Conservation (phyloP, 1,284 basidiomycete species). For the Inonotus hispidus region DNA sequence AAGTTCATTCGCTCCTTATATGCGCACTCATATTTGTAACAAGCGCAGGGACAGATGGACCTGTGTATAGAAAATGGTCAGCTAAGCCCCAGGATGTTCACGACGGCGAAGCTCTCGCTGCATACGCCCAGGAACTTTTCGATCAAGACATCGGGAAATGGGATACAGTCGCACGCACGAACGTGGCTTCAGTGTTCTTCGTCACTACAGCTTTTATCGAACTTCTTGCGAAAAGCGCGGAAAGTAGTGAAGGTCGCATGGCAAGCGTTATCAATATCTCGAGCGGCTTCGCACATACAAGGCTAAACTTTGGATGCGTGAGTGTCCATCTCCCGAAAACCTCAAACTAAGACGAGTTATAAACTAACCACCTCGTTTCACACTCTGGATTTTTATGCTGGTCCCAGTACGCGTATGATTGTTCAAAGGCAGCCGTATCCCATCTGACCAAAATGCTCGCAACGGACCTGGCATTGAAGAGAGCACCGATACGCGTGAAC, state of each 20-base stretch:
- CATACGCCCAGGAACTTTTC: conserved; percentile 25
- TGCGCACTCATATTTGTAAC: background rate
- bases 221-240: conserved; percentile 25
- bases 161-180: conserved; percentile 23
- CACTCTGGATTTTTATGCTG: background rate
- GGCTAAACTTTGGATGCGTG: conserved; percentile 13
- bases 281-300: conserved; percentile 26
- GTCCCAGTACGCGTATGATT: conserved; percentile 29
- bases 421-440: conserved; percentile 29
- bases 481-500: conserved; percentile 29
- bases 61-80: background rate
- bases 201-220: conserved; percentile 30
- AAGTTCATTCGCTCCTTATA: conserved; percentile 39
- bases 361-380: background rate
- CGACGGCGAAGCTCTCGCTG: background rate
- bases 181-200: conserved; percentile 30
- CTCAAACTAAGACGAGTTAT: background rate
- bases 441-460: conserved; percentile 30
- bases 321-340: background rate
- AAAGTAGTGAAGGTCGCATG: conserved; percentile 20
- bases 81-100: background rate
- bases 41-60: background rate
- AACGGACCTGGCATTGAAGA: conserved; percentile 28
- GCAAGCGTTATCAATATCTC: conserved; percentile 32
- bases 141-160: conserved; percentile 28